Conservation (phyloP, 2,329 filamentous ascomycete genomes). For the Zasmidium angulare region DNA sequence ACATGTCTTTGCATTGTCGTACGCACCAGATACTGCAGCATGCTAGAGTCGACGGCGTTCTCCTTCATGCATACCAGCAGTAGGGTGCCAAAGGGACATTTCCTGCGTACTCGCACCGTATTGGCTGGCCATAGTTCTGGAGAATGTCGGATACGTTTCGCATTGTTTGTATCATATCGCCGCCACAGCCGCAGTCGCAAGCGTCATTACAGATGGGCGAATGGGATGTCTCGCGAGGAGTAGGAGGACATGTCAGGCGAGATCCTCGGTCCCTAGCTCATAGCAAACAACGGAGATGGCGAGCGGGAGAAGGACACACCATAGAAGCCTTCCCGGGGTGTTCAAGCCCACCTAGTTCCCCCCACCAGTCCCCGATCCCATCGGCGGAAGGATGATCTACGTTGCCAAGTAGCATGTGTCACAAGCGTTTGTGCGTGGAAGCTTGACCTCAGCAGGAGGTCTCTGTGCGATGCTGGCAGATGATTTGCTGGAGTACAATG, state of each 20-base stretch:
- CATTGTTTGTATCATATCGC: conserved; percentile 6
- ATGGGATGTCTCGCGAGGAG: not conserved
- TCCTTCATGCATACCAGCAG: not conserved
- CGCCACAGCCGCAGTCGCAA: not conserved
- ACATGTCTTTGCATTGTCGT: not conserved
- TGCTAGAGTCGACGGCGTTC: not conserved
- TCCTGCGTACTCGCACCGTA: not conserved
- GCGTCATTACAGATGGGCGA: conserved; percentile 1
- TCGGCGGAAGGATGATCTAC: conserved; percentile 10
- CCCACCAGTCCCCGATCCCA: too few relatives aligned
- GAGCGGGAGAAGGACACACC: conserved; percentile 4
- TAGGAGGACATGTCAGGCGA: not conserved
- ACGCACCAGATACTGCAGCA: not conserved
- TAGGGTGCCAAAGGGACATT: not conserved
- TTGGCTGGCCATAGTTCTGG: conserved; percentile 11
- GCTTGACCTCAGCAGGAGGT: not conserved
- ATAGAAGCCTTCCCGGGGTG: conserved; percentile 6
- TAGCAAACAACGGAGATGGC: not conserved
- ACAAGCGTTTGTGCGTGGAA: not conserved
- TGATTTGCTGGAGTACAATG: not conserved
- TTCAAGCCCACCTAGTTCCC: too few relatives aligned
- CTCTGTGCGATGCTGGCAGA: not conserved
- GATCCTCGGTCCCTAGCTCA: not conserved
- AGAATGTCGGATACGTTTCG: conserved; percentile 18
- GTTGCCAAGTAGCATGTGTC: not conserved